Evolutionary conservation across 2,329 filamentous ascomycete genomes (phyloP).

Genomic region (Cladosporium velox): DNA sequence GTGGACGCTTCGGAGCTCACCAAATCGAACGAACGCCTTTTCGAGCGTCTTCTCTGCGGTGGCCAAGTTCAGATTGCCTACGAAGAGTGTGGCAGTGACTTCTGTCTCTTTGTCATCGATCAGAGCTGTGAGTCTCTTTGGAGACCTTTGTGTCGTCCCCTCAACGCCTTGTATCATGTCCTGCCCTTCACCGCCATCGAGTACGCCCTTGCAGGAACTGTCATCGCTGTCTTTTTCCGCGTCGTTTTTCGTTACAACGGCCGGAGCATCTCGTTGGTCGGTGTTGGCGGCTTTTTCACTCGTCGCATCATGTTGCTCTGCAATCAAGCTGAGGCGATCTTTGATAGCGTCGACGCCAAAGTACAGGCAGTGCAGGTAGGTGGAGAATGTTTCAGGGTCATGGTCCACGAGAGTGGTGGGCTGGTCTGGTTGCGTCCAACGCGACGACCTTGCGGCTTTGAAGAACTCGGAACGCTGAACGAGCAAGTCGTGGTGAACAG

Average conservation of each 20-base stretch:
- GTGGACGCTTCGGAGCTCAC: slow-evolving; percentile 70
- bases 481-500: not conserved
- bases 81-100: slow-evolving; percentile 72
- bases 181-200: not conserved
- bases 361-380: slow-evolving; percentile 1
- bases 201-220: too few species aligned
- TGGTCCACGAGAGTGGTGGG: not conserved
- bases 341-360: not conserved
- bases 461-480: not conserved
- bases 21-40: slow-evolving; percentile 78
- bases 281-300: not conserved
- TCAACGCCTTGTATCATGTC: slow-evolving; percentile 53
- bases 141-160: slow-evolving; percentile 50
- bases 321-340: not conserved
- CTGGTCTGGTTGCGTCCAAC: not conserved
- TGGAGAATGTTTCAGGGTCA: not conserved
- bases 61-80: slow-evolving; percentile 88
- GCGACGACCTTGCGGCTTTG: not conserved
- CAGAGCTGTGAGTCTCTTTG: slow-evolving; percentile 65
- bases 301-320: not conserved
- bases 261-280: not conserved
- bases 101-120: slow-evolving; percentile 43
- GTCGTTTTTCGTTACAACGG: too few species aligned
- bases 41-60: slow-evolving; percentile 81
- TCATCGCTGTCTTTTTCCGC: too few species aligned